phyloP scores from a whole-genome alignment of 192 early-diverging fungal species.

The Backusella tuberculispora region DNA sequence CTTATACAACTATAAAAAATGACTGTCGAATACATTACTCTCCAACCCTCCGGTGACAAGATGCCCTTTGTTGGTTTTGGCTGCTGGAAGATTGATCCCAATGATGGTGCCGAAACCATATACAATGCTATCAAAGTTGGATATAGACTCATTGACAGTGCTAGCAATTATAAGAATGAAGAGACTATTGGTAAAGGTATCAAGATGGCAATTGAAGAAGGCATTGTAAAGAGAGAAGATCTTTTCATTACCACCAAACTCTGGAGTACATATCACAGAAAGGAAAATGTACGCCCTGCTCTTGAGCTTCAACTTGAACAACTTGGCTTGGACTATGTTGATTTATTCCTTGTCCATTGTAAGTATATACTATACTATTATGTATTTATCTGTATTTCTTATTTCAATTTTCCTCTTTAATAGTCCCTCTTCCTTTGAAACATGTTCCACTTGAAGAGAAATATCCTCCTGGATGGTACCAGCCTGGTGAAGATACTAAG shows the following conservation, averaged over 20 bases:
- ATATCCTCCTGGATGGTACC: slow-evolving; percentile 54
- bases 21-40: slow-evolving; percentile 21
- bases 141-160: slow-evolving; percentile 54
- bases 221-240: slow-evolving; percentile 58
- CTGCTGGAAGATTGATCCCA: slow-evolving; percentile 54
- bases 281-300: slow-evolving; percentile 55
- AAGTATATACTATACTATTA: slow-evolving; percentile 7
- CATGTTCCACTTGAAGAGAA: slow-evolving; percentile 43
- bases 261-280: slow-evolving; percentile 66
- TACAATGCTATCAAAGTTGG: slow-evolving; percentile 45
- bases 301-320: slow-evolving; percentile 55
- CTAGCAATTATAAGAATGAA: slow-evolving; percentile 67
- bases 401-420: slow-evolving; percentile 2
- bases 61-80: slow-evolving; percentile 61
- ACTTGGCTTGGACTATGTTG: slow-evolving; percentile 60
- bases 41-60: slow-evolving; percentile 49
- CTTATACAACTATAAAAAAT: neutral
- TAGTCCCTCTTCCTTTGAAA: slow-evolving; percentile 55
- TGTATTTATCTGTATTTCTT: neutral
- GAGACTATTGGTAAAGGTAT: slow-evolving; percentile 63
- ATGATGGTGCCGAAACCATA: slow-evolving; percentile 44
- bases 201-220: slow-evolving; percentile 50
- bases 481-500: slow-evolving; percentile 30
- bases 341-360: slow-evolving; percentile 76
- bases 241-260: slow-evolving; percentile 52